Evolutionary conservation across 2,329 filamentous ascomycete species (phyloP), one percentile per base, ranked within the genome.

Genomic region (Penicillium sp.): DNA sequence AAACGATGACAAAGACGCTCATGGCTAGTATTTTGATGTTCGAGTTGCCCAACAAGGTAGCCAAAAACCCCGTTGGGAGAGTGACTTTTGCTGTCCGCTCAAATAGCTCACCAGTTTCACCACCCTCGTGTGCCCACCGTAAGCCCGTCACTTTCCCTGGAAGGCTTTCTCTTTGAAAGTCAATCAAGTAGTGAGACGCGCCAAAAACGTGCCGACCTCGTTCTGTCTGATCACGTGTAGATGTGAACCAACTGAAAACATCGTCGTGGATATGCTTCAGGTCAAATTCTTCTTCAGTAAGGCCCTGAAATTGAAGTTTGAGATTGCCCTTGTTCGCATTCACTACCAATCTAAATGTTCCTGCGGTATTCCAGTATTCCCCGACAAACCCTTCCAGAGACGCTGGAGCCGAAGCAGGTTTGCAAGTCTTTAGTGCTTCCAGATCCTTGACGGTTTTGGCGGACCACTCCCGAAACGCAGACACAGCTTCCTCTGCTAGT

Each of bases 281-380:
- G 23, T 48, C 46, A 14, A 48, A 48, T 28, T 48, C 46, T 14
- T 33, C 46, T 48, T 48, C 46, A n/a, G 16, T 0, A 20, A 3
- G 46, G n/a, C 46, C 46, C 16, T 48, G 46, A 30, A 48, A 48
- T 48, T 20, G 46, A 9, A 48, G 46, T 48, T 21, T 48, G 46
- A 28, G 46, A 21, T 5, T 11, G n/a, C 26, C 26, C 33, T 48
- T n/a, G n/a, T n/a, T n/a, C n/a, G n/a, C n/a, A n/a, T n/a, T n/a
- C n/a, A n/a, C 20, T 3, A 20, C 26, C 46, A 48, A 18, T 20
- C n/a, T n/a, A 12, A 48, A 11, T 5, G n/a, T 48, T 33, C 20
- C n/a, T 11, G 46, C 26, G 24, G 24, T 18, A 48, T 48, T 28
- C 24, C 23, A 33, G 26, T 48, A 30, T 33, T 48, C 26, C 7